Conservation (phyloP, 352 stramenopile species). For the Phytophthora hybrid region DNA sequence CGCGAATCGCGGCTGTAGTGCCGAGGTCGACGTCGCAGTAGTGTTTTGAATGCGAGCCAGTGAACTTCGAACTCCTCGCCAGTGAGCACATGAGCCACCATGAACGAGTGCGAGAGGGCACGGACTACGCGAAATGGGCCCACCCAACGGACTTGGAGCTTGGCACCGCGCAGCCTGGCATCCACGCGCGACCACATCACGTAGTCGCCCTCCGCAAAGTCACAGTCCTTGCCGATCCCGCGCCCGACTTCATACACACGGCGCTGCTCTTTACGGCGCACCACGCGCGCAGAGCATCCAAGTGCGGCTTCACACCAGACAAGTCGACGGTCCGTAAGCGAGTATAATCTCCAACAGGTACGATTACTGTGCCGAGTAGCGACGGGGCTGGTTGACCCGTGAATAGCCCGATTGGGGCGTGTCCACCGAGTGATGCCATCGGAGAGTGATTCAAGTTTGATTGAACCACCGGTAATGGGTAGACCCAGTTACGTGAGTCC, state of each 20-base stretch:
- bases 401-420: neutral
- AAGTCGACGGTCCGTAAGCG: neutral
- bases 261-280: neutral
- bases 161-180: neutral
- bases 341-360: neutral
- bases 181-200: neutral
- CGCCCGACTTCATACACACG: neutral
- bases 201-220: neutral
- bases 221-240: neutral
- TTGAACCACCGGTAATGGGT: neutral
- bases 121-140: neutral
- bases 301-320: neutral
- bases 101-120: neutral
- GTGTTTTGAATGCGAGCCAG: conserved; percentile 5
- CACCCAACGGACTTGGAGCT: neutral
- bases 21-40: neutral
- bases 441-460: neutral
- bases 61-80: neutral
- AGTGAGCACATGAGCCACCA: conserved; percentile 12
- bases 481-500: neutral
- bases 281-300: neutral
- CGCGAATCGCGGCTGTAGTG: neutral
- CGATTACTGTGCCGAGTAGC: neutral
- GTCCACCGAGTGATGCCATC: neutral
- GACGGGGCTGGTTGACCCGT: neutral